Conservation (phyloP, 495 filamentous ascomycete genomes). For the Massariosphaeria phaeospora region DNA sequence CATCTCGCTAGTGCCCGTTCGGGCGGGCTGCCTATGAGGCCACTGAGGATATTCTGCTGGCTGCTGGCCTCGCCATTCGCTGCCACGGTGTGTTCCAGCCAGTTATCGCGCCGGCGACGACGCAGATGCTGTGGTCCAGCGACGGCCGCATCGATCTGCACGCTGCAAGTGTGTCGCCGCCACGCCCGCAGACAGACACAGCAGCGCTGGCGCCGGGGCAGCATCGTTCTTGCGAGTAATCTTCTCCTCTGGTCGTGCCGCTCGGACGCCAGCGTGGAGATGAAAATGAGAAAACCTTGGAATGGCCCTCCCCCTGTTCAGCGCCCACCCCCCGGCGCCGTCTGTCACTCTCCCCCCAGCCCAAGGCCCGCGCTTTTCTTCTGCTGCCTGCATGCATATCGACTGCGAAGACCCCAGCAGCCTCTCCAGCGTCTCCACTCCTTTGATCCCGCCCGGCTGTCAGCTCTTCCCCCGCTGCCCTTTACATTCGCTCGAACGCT, state of each 20-base stretch:
- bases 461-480: neutral
- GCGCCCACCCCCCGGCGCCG: neutral
- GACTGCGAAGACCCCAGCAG: neutral
- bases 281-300: no score
- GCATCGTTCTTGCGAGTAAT: no score
- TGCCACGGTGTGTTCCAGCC: neutral
- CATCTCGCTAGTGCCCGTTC: constrained; percentile 16
- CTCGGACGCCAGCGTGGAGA: neutral
- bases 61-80: neutral
- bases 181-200: neutral
- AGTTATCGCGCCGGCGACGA: no score
- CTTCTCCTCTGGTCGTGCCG: no score
- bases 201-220: neutral
- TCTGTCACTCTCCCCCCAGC: neutral
- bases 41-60: no score
- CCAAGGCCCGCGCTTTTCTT: neutral
- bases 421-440: neutral
- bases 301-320: no score
- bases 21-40: constrained; percentile 6
- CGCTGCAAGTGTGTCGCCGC: neutral
- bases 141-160: no score
- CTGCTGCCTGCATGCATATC: no score
- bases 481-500: constrained; percentile 4
- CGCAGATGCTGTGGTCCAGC: no score
- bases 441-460: constrained; percentile 1